Conservation (phyloP, 169 alveolate species). For the Cytauxzoon felis region DNA sequence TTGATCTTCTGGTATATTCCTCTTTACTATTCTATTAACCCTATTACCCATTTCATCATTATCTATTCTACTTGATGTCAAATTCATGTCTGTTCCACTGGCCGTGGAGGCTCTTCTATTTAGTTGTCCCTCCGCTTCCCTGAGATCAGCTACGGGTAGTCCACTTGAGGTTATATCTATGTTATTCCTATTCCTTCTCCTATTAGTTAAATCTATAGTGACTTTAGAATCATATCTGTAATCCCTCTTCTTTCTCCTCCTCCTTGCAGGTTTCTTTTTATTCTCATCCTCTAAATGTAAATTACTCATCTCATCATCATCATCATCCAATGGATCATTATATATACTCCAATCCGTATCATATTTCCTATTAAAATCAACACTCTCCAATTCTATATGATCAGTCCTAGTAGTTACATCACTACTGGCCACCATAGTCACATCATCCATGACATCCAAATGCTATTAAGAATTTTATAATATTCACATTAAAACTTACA, state of each 20-base stretch:
- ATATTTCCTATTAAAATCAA: slow-evolving; percentile 22
- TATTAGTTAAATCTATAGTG: no score
- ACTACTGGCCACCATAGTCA: slow-evolving; percentile 54
- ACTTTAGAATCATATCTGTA: no score
- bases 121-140: no score
- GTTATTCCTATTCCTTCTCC: no score
- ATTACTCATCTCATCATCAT: neutral
- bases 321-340: slow-evolving; percentile 45
- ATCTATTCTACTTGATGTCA: no score
- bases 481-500: neutral
- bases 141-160: no score
- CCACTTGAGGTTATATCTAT: no score
- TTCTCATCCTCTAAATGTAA: neutral
- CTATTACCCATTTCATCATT: no score
- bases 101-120: no score
- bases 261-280: neutral
- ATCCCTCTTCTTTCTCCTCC: neutral
- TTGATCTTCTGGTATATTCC: no score
- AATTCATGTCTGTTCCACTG: no score
- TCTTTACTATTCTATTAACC: no score
- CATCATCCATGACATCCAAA: slow-evolving; percentile 19
- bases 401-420: slow-evolving; percentile 24
- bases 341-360: slow-evolving; percentile 59
- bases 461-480: neutral
- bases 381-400: slow-evolving; percentile 7